A percentile compares a stretch with the other conserved stretches of the same genome.
Conservation (phyloP, 768 basidiomycete genomes). For the Pleurotus djamor region DNA sequence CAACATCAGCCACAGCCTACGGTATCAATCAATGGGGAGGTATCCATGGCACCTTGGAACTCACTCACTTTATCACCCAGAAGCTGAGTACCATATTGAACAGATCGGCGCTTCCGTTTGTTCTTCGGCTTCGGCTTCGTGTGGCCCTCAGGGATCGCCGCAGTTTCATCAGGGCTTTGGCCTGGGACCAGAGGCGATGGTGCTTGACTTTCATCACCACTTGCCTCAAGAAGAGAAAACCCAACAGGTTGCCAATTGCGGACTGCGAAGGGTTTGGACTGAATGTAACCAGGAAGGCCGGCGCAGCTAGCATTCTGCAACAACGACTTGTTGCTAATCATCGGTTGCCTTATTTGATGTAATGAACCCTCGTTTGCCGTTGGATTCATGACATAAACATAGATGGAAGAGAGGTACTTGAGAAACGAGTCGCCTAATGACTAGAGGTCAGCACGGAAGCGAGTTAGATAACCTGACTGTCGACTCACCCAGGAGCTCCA, state of each 20-base stretch:
- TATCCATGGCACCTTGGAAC: not conserved
- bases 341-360: conserved; percentile 61
- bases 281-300: conserved; percentile 73
- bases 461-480: not conserved
- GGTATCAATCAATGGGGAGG: not conserved
- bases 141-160: conserved; percentile 15
- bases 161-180: not conserved
- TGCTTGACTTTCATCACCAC: too few species aligned
- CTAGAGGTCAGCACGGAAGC: conserved; percentile 6
- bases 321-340: conserved; percentile 75
- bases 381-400: conserved; percentile 71
- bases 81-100: conserved; percentile 39
- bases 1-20: conserved; percentile 81
- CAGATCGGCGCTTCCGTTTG: conserved; percentile 32
- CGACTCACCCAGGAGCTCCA: conserved; percentile 73
- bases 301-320: conserved; percentile 49
- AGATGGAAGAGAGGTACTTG: conserved; percentile 74
- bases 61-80: conserved; percentile 75
- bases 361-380: conserved; percentile 63
- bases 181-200: too few species aligned
- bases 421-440: conserved; percentile 75
- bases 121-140: conserved; percentile 24
- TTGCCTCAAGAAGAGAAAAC: conserved; percentile 15
- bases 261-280: conserved; percentile 64
- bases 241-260: conserved; percentile 66